Base-by-base conservation (phyloP, 192 early-diverging fungal species). In the Entomortierella chlamydospora region DNA sequence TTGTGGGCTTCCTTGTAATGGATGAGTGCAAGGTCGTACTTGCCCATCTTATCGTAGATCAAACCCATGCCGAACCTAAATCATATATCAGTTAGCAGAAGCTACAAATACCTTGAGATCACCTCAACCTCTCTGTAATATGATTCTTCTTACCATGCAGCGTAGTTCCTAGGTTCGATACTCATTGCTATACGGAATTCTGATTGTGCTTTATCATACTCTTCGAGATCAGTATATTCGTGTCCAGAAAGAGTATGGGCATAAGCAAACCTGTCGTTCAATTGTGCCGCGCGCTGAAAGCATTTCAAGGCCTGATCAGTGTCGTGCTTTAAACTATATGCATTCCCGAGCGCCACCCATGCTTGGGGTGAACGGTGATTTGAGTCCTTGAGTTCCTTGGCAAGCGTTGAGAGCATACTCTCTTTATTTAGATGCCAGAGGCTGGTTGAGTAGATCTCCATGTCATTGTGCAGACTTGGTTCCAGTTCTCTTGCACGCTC, bases 211-310 rank as follows among this genome's bases (percentile, higher is more conserved):
- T 91, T 84, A 23, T 95, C 93, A 42, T 87, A 82, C 64, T 95
- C 93, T 42, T 94, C 94, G 25, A 86, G 83, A 5, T 87, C 85
- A 43, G 91, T 83, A 76, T 87, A 93, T 68, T 97, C 96, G 61
- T 95, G 94, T 0, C 95, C 96, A 11, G 86, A 82, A 43, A 98
- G 85, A 13, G 95, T 94, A 55, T 98, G 88, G 22, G 93, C 94
- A 68, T 96, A 97, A 10, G 88, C 86, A 60, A 89, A 93, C 20
- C 67, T 62, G 4, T 86, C 82, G 61, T 93, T 82, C 17, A 93
- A 49, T 62, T 94, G 90, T 50, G 95, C 90, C 15, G 94, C 92
- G 17, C 95, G 86, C 20, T 83, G 80, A 73, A 96, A 91, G 66
- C 92, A 92, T 60, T 90, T 90, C 34, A 96, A 76, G 9, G 96